Conservation (phyloP, 768 basidiomycete genomes). For the Pisolithus sp. region DNA sequence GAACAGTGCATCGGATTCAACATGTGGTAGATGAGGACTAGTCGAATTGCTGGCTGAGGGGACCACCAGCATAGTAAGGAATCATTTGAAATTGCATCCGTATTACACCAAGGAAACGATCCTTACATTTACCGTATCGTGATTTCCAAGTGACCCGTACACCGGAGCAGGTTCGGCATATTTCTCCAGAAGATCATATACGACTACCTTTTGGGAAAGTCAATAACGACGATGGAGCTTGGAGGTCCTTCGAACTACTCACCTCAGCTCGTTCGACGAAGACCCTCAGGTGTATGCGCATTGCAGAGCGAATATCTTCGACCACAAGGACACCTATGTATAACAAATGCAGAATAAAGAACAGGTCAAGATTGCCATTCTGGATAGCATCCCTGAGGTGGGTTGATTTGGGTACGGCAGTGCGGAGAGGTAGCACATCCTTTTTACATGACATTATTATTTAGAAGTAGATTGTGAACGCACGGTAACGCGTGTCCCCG, state of each 20-base stretch:
- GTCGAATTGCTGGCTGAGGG: slow-evolving; percentile 33
- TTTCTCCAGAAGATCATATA: slow-evolving; percentile 57
- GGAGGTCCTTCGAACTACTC: neutral
- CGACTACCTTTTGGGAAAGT: slow-evolving; percentile 35
- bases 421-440: too few species aligned
- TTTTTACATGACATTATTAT: too few species aligned
- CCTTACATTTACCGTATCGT: slow-evolving; percentile 56
- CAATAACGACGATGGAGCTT: neutral
- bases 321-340: slow-evolving; percentile 1
- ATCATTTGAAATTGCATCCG: slow-evolving; percentile 28
- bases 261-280: slow-evolving; percentile 61
- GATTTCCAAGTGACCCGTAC: slow-evolving; percentile 67
- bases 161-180: slow-evolving; percentile 56
- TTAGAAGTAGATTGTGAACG: too few species aligned
- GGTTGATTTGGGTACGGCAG: too few species aligned
- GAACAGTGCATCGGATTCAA: neutral
- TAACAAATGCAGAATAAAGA: slow-evolving; percentile 7
- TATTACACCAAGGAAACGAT: too few species aligned
- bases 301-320: slow-evolving; percentile 16
- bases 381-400: too few species aligned
- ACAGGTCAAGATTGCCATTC: neutral
- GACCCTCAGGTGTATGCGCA: slow-evolving; percentile 57
- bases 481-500: too few species aligned
- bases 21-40: slow-evolving; percentile 22
- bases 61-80: slow-evolving; percentile 31